Percentiles rank a stretch among this genome's conserved stretches.
Conservation (phyloP, 106 monocot genomes). For the Amphibolis antarctica region DNA sequence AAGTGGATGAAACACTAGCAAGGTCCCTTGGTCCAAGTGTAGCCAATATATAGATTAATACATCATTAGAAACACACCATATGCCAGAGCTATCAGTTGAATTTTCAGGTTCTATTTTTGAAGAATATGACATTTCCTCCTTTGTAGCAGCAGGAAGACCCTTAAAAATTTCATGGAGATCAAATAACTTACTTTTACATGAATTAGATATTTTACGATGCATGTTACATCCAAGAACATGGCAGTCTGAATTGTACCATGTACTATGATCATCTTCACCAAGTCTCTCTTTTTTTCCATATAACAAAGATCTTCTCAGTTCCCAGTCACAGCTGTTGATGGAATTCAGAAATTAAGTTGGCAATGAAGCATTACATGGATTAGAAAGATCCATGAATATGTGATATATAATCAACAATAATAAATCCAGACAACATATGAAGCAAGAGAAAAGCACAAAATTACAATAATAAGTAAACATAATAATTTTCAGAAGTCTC, state of each 20-base stretch:
- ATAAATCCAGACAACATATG: too few relatives aligned
- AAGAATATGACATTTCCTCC: conserved; percentile 24
- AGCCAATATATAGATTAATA: conserved; percentile 40
- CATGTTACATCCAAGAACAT: conserved; percentile 55
- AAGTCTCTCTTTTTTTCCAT: conserved; percentile 7
- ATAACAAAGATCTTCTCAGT: conserved; percentile 35
- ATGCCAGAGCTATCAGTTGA: conserved; percentile 31
- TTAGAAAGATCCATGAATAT: too few relatives aligned
- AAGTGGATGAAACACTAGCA: conserved; percentile 48
- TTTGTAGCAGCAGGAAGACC: conserved; percentile 45
- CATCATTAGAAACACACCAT: conserved; percentile 78
- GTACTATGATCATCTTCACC: conserved; percentile 32
- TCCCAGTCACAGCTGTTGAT: conserved; percentile 75
- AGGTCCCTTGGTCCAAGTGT: conserved; percentile 59
- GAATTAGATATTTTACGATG: conserved; percentile 22
- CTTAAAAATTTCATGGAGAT: conserved; percentile 88
- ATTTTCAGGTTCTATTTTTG: conserved; percentile 44
- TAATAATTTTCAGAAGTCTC: too few relatives aligned
- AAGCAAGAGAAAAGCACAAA: too few relatives aligned
- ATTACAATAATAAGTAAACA: too few relatives aligned
- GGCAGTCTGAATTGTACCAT: conserved; percentile 53
- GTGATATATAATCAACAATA: too few relatives aligned
- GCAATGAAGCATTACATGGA: background rate
- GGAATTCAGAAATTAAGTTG: background rate
- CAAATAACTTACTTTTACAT: conserved; percentile 33